Base-by-base conservation (phyloP, 768 basidiomycete genomes). In the Boletus rex-veris region DNA sequence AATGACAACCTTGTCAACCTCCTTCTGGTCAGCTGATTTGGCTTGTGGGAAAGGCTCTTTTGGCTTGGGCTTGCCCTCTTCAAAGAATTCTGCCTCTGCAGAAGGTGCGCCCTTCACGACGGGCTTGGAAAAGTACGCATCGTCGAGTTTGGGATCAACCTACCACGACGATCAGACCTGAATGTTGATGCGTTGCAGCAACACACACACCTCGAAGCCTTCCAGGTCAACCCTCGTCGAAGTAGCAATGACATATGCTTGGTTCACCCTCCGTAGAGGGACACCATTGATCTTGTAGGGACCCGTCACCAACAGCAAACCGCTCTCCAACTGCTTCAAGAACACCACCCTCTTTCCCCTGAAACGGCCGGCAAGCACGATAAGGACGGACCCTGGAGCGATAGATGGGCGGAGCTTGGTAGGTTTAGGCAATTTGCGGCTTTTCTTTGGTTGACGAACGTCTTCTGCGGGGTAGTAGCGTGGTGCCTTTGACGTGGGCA, bases 261-360 rank as follows among this genome's bases (percentile, higher is more conserved):
- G 96, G 80, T 94, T 96, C 56, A 99, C 94, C 73, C 97, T 85
- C 73, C 95, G 84, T 72, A 99, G 82, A 64, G 97, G 97, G 43
- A 99, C 96, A 71, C 97, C 97, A 75, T 99, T 99, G 73, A 98
- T 73, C 82, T 93, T 96, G 85, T 84, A 98, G 45, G 97, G 97
- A 52, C 97, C 97, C 37, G 95, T 93, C 65, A 99, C 93, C 75
- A 99, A 80, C 67, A 99, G 76, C 68, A 99, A 75, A 50, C 97
- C 97, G 58, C 88, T 88, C 64, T 82, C 81, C 72, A 98, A 77
- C 80, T 95, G 93, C 83, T 97, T 97, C 78, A 99, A 79, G 77
- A 92, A 96, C 53, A 99, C 94, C 60, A 99, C 97, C 51, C 97
- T 86, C 85, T 98, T 98, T 60, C 96, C 96, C 62, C 91, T 80